A percentile compares a stretch with the other conserved stretches of the same genome.
phyloP scores from a whole-genome alignment of 2,329 filamentous ascomycete species.

The Harringtonia lauricola region DNA sequence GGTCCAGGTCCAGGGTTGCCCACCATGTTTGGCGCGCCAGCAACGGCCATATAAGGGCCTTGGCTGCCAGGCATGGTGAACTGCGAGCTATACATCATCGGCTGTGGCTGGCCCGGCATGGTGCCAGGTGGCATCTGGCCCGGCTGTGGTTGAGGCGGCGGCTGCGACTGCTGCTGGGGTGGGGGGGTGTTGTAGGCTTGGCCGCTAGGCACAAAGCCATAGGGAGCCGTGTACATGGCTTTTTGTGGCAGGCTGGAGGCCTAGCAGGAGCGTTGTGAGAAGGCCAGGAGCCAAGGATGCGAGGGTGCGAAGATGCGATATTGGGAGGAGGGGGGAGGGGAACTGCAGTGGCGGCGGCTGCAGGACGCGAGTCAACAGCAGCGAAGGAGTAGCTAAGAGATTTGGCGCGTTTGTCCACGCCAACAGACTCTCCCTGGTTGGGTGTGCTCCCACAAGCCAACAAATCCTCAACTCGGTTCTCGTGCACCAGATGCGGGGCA shows the following conservation, averaged over 20 bases:
- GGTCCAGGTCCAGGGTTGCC: slow-evolving; percentile 41
- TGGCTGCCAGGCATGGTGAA: slow-evolving; percentile 41
- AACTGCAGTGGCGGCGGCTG: too few species aligned
- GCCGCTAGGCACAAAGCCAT: slow-evolving; percentile 42
- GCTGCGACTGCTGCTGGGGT: slow-evolving; percentile 5
- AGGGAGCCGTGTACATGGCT: slow-evolving; percentile 44
- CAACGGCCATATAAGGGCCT: slow-evolving; percentile 27
- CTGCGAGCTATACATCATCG: slow-evolving; percentile 50
- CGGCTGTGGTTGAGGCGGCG: background rate
- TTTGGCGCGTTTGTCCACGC: too few species aligned
- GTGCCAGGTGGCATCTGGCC: slow-evolving; percentile 33
- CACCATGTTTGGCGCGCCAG: slow-evolving; percentile 42
- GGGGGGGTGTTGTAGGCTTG: slow-evolving; percentile 37
- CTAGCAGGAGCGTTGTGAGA: too few species aligned
- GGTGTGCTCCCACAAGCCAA: too few species aligned
- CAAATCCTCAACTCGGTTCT: background rate
- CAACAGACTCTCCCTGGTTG: too few species aligned
- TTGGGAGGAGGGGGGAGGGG: too few species aligned
- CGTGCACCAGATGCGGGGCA: background rate
- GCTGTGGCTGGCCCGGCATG: slow-evolving; percentile 31
- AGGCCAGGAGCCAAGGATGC: background rate
- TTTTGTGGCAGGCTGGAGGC: background rate
- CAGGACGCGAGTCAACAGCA: too few species aligned
- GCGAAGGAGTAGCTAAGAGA: too few species aligned
- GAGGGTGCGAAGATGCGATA: background rate